Percentiles rank a stretch among this genome's conserved stretches.
phyloP scores from a whole-genome alignment of 768 basidiomycete species.

The Pulveroboletus sp. region DNA sequence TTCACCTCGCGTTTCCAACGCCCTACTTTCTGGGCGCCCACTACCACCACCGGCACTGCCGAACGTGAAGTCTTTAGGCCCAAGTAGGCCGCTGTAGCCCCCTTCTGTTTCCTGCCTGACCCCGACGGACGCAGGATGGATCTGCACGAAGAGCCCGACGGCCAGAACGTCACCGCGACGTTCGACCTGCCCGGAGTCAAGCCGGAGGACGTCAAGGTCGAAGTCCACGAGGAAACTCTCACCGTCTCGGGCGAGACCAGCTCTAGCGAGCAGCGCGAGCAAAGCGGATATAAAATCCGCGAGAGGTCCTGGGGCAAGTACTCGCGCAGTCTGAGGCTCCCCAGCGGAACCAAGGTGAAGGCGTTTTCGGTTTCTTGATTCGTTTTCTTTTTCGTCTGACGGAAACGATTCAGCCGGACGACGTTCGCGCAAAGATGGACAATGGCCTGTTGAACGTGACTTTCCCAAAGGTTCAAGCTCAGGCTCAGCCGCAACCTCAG shows the following conservation, averaged over 20 bases:
- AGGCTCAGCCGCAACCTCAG: conserved; percentile 39
- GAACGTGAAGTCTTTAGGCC: conserved; percentile 29
- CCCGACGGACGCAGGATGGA: conserved; percentile 43
- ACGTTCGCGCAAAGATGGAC: conserved; percentile 45
- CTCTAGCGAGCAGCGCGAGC: conserved; percentile 31
- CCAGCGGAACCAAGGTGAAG: conserved; percentile 47
- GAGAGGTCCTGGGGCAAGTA: conserved; percentile 50
- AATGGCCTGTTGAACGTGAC: conserved; percentile 49
- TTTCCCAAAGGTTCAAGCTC: conserved; percentile 45
- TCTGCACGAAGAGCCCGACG: no score
- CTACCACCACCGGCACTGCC: conserved; percentile 1
- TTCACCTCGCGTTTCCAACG: conserved; percentile 26
- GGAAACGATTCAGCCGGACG: conserved; percentile 19
- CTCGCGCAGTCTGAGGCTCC: conserved; percentile 44
- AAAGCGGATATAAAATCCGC: conserved; percentile 33
- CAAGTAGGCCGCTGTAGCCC: conserved; percentile 20
- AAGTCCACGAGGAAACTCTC: no score
- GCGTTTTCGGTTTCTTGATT: background rate
- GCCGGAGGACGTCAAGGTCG: no score
- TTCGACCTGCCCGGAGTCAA: no score
- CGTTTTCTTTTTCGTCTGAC: background rate
- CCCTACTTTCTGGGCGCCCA: no score
- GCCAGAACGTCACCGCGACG: no score
- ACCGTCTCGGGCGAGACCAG: conserved; percentile 48
- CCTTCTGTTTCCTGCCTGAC: background rate